phyloP scores from a whole-genome alignment of 2,329 filamentous ascomycete species.

The Cytospora mali region DNA sequence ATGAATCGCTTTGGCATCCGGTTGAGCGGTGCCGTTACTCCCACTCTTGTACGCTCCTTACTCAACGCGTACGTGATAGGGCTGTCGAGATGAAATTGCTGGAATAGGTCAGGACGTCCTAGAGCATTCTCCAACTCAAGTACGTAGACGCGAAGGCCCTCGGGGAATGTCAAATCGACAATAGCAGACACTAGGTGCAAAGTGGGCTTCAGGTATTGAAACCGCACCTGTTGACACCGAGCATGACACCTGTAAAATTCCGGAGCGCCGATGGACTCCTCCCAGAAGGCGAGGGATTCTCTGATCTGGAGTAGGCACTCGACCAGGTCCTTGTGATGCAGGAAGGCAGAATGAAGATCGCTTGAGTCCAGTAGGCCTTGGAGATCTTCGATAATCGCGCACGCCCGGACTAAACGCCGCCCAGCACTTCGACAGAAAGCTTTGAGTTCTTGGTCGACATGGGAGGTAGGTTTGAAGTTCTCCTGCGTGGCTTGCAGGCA shows the following conservation, averaged over 20 bases:
- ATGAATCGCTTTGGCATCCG: constrained; percentile 14
- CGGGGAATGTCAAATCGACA: constrained; percentile 23
- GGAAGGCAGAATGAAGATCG: constrained; percentile 9
- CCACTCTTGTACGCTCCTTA: constrained; percentile 11
- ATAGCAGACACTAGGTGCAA: constrained; percentile 18
- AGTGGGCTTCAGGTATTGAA: constrained; percentile 17
- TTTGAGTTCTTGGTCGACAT: constrained; percentile 12
- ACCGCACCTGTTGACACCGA: constrained; percentile 11
- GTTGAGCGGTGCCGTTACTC: constrained; percentile 14
- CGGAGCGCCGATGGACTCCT: constrained; percentile 19
- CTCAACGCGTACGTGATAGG: constrained; percentile 15
- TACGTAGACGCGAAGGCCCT: constrained; percentile 15
- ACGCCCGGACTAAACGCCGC: constrained; percentile 17
- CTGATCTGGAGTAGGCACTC: constrained; percentile 18
- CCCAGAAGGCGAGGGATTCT: constrained; percentile 21
- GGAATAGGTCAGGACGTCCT: constrained; percentile 5
- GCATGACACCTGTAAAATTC: constrained; percentile 19
- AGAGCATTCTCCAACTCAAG: constrained; percentile 15
- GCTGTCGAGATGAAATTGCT: constrained; percentile 22
- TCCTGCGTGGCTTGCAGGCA: constrained; percentile 20
- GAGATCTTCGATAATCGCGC: constrained; percentile 9
- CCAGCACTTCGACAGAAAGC: constrained; percentile 22
- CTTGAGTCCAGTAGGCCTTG: background rate
- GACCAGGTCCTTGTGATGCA: constrained; percentile 9
- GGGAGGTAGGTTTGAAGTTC: constrained; percentile 1